Base-by-base conservation (phyloP, 345 rosid species). In the Eucalyptus rudis region DNA sequence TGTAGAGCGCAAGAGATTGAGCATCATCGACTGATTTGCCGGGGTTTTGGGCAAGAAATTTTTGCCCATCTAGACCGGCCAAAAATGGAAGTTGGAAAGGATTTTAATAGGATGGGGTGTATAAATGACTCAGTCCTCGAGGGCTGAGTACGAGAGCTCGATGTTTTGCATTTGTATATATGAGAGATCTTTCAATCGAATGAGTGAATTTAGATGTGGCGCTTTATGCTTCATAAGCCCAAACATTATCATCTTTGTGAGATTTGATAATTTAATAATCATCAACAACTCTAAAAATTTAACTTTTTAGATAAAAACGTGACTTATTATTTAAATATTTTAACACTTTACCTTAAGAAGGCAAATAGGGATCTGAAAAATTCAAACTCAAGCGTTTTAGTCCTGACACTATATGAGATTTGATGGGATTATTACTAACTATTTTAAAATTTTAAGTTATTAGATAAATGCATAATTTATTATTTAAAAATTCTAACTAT, bases 341-440 rank as follows among this genome's bases (percentile, higher is more conserved):
- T 1, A 19, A 3, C 0, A 52, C 24, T 52, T 52, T 52, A 0
- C 0, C 0, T 52, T 19, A 0, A 52, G 4, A 1, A 52, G 10
- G 4, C 4, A 3, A 52, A 52, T 52, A 52, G 2, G 5, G 0
- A 52, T 52, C 0, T 3, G 10, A 52, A 19, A n/a, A 0, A 52
- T 52, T 52, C 25, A 0, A 52, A 52, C 10, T 52, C 58, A 52
- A 52, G 4, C 0, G 0, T 52, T 0, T 52, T 52, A 52, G 0
- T 52, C 4, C 1, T 52, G 1, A 52, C 10, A 52, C 25, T 4
- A 19, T 52, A 52, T 0, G 24, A 52, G 24, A 52, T 4, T 52
- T 19, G 4, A 52, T 17, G 10, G 2, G 10, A 19, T 52, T 52
- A 52, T 52, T 7, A 19, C 0, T 0, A 52, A 52, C 0, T 52